Conservation (phyloP, 108 stramenopile genomes). For the Cyclotella atomus region DNA sequence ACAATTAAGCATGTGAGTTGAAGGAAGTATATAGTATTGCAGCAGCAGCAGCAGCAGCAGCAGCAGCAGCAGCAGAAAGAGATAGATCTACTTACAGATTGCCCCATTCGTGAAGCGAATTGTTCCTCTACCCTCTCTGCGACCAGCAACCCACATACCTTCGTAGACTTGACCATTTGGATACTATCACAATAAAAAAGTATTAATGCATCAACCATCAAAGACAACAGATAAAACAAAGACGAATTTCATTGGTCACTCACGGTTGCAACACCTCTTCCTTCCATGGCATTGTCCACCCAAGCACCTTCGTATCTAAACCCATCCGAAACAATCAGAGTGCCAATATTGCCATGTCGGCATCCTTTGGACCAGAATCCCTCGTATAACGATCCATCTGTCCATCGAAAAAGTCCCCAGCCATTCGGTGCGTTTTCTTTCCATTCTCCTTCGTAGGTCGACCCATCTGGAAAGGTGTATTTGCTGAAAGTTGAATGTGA, state of each 20-base stretch:
- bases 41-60: not conserved
- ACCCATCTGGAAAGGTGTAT: conserved; percentile 78
- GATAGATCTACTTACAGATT: conserved; percentile 47
- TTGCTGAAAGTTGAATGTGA: conserved; percentile 53
- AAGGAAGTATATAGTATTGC: not conserved
- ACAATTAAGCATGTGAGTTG: not conserved
- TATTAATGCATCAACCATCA: too few relatives aligned
- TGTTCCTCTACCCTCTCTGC: conserved; percentile 89
- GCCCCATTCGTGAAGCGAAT: conserved; percentile 84
- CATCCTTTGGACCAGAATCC: conserved; percentile 87
- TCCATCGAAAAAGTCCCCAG: conserved; percentile 78
- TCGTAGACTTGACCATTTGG: conserved; percentile 89
- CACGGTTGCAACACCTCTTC: conserved; percentile 69
- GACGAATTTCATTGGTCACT: not conserved
- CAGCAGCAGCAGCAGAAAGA: not conserved
- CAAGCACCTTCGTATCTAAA: conserved; percentile 91
- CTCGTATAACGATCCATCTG: conserved; percentile 70
- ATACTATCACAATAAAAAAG: too few relatives aligned
- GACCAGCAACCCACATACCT: conserved; percentile 77
- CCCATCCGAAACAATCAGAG: conserved; percentile 75
- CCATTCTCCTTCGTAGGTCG: conserved; percentile 84
- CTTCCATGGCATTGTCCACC: conserved; percentile 90
- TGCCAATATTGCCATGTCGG: conserved; percentile 78
- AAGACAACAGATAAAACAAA: conserved; percentile 7
- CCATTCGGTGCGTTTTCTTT: conserved; percentile 81